Evolutionary conservation across 23 red algal species (phyloP).

Genomic region (Gracilaria gracilis): DNA sequence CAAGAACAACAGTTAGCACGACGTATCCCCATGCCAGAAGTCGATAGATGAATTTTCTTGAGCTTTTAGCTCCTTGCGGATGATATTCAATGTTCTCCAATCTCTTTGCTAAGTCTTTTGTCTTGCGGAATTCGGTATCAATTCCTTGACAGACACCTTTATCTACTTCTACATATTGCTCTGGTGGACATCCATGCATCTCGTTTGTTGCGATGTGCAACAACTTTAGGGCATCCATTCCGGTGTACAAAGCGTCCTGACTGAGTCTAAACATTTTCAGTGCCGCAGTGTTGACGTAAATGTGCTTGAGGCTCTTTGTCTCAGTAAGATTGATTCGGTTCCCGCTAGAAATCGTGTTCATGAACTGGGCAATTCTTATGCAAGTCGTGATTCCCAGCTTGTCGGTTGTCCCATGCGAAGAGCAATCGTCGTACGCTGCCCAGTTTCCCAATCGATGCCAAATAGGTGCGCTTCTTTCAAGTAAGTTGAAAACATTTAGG

Average conservation of each 20-base stretch:
- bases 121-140: not conserved
- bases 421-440: conserved; percentile 1
- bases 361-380: not conserved
- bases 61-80: not conserved
- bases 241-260: not conserved
- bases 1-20: not conserved
- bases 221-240: not conserved
- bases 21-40: not conserved
- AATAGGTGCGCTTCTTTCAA: not conserved
- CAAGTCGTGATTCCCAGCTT: not conserved
- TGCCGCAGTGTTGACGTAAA: not conserved
- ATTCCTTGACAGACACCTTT: not conserved
- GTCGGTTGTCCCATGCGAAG: not conserved
- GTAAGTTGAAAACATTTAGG: not conserved
- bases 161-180: not conserved
- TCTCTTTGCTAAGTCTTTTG: not conserved
- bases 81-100: not conserved
- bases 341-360: not conserved
- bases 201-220: not conserved
- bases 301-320: not conserved
- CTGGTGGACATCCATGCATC: not conserved
- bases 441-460: not conserved
- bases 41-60: not conserved
- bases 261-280: conserved; percentile 1
- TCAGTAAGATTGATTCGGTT: not conserved